A percentile compares a stretch with the other conserved stretches of the same genome.
These are phyloP conservation scores for Ophiostoma novo-ulmi DNA, from an alignment of 2,329 filamentous ascomycete genomes.

Conservation along the genomic window DNA sequence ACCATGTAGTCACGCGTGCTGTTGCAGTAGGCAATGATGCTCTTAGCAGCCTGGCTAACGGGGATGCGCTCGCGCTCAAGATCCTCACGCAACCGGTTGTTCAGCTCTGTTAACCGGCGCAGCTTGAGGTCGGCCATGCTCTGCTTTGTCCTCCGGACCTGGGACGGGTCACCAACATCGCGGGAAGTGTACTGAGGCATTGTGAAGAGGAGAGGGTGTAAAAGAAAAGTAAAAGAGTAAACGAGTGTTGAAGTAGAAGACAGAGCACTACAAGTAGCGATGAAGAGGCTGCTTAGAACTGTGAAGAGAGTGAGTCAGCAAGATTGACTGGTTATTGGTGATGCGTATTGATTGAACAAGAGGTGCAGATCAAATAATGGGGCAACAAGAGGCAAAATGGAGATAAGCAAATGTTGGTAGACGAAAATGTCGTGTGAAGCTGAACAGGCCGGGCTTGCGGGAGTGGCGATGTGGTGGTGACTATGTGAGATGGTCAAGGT, in stretches of 20 bases:
- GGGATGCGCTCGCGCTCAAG: conserved; percentile 92
- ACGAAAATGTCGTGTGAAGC: too few relatives aligned
- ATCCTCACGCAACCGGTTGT: conserved; percentile 92
- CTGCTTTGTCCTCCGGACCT: conserved; percentile 90
- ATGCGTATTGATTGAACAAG: neutral
- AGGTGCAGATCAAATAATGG: neutral
- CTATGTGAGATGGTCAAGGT: too few relatives aligned
- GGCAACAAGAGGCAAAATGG: neutral
- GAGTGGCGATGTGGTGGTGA: too few relatives aligned
- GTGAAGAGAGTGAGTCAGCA: neutral
- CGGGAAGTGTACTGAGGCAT: conserved; percentile 65
- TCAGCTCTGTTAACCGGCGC: conserved; percentile 90
- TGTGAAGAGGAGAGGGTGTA: conserved; percentile 33
- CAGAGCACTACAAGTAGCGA: neutral
- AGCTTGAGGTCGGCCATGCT: conserved; percentile 99
- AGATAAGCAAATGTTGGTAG: too few relatives aligned
- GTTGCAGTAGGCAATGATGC: conserved; percentile 96
- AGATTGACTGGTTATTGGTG: neutral
- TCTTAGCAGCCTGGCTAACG: conserved; percentile 86
- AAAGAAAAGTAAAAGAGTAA: neutral
- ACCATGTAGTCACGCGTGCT: conserved; percentile 99
- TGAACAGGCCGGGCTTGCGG: too few relatives aligned
- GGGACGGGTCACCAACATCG: conserved; percentile 61
- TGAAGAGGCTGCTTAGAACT: neutral
- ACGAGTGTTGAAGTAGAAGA: neutral